Conservation (phyloP, 2,329 filamentous ascomycete species). For the Hypoxylon sp. region DNA sequence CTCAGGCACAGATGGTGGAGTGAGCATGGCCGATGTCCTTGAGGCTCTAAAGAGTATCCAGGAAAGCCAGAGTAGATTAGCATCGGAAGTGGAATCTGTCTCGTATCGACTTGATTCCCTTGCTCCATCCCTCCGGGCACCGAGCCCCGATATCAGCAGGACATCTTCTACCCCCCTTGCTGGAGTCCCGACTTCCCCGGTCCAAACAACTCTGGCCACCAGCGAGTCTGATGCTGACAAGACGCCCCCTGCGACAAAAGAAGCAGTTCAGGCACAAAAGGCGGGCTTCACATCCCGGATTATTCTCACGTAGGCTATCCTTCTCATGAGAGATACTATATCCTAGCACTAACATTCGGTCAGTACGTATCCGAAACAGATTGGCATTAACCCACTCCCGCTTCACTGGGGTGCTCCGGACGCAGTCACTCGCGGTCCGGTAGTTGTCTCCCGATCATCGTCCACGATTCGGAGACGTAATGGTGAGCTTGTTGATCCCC, state of each 20-base stretch:
- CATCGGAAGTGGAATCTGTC: conserved; percentile 50
- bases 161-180: conserved; percentile 42
- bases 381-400: conserved; percentile 90
- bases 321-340: conserved; percentile 15
- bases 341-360: conserved; percentile 30
- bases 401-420: conserved; percentile 90
- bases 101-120: conserved; percentile 53
- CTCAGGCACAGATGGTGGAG: conserved; percentile 41
- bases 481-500: conserved; percentile 65
- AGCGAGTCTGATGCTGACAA: conserved; percentile 45
- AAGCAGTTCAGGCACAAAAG: conserved; percentile 55
- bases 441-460: conserved; percentile 84
- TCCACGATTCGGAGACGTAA: conserved; percentile 86
- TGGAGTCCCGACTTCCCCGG: conserved; percentile 27
- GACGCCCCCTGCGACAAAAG: conserved; percentile 46
- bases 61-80: conserved; percentile 51
- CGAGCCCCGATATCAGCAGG: conserved; percentile 42
- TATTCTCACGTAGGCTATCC: conserved; percentile 64
- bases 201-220: conserved; percentile 36
- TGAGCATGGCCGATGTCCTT: conserved; percentile 51
- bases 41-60: conserved; percentile 52
- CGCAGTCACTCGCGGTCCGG: conserved; percentile 82
- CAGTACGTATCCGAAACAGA: conserved; percentile 91
- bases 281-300: conserved; percentile 68
- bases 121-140: conserved; percentile 42